These are phyloP conservation scores for Nothomitra cinnamomea DNA, from an alignment of 2,329 filamentous ascomycete species.

Conservation along the genomic window DNA sequence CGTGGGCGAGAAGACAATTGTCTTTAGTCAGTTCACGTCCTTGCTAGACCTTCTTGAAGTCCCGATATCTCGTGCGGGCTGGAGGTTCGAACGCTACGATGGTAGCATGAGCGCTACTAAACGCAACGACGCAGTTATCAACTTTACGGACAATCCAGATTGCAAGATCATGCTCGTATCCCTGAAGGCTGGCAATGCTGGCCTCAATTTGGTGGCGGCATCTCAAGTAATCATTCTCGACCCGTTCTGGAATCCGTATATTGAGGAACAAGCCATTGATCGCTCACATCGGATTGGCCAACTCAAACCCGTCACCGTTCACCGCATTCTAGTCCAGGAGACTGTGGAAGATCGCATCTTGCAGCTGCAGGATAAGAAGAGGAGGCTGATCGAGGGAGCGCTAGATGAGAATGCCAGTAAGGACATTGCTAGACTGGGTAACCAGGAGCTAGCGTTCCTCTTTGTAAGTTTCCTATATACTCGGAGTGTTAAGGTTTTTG, in stretches of 20 bases:
- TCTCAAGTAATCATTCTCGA: constrained; percentile 81
- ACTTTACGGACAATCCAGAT: constrained; percentile 44
- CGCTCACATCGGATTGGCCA: constrained; percentile 82
- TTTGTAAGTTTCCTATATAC: constrained; percentile 29
- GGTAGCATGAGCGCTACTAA: constrained; percentile 52
- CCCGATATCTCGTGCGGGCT: constrained; percentile 41
- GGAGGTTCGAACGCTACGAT: constrained; percentile 54
- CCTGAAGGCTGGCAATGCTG: constrained; percentile 66
- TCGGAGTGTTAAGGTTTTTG: not conserved
- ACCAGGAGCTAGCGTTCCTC: constrained; percentile 51
- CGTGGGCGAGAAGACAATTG: constrained; percentile 54
- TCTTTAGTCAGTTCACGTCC: constrained; percentile 71
- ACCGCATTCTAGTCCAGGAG: constrained; percentile 56
- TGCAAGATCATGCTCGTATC: constrained; percentile 60
- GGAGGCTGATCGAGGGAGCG: constrained; percentile 57
- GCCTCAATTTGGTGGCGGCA: constrained; percentile 69
- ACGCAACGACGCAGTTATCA: constrained; percentile 48
- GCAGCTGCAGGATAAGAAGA: constrained; percentile 61
- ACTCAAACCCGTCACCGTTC: constrained; percentile 53
- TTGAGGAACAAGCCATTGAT: constrained; percentile 84
- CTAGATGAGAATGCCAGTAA: constrained; percentile 58
- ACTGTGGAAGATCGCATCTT: constrained; percentile 85
- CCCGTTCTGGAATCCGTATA: constrained; percentile 87
- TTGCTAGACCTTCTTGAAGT: constrained; percentile 64
- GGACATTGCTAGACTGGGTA: constrained; percentile 47